Percentiles rank a stretch among this genome's conserved stretches.
Conservation (phyloP, 371 early-diverging fungal species). For the Basidiobolus meristosporus region DNA sequence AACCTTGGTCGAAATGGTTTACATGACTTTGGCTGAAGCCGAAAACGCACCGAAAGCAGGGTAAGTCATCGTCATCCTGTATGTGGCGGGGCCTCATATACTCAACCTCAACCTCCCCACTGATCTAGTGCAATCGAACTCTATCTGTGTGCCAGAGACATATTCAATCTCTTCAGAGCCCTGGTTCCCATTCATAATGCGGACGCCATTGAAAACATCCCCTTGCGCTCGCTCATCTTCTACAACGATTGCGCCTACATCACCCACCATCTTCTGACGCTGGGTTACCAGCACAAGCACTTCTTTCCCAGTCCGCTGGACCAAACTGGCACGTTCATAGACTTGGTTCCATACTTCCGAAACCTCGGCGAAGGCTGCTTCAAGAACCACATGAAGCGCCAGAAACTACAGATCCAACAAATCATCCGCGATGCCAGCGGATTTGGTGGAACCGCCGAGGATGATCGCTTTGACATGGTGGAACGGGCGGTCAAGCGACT, state of each 20-base stretch:
- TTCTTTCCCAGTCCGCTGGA: too few species aligned
- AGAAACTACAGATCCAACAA: too few species aligned
- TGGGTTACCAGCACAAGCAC: too few species aligned
- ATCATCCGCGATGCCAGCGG: too few species aligned
- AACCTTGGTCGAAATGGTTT: conserved; percentile 22
- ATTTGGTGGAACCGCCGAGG: too few species aligned
- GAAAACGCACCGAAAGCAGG: neutral
- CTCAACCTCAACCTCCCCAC: conserved; percentile 1
- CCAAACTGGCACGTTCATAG: too few species aligned
- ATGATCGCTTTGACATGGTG: too few species aligned
- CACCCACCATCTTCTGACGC: conserved; percentile 17
- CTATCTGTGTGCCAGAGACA: conserved; percentile 17
- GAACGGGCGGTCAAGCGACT: neutral
- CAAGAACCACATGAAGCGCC: too few species aligned
- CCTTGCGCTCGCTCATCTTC: conserved; percentile 16
- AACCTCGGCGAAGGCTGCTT: too few species aligned
- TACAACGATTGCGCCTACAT: conserved; percentile 30
- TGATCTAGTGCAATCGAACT: conserved; percentile 8
- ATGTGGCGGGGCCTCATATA: neutral
- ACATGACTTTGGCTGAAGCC: conserved; percentile 14
- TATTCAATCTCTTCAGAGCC: conserved; percentile 20
- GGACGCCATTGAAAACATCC: conserved; percentile 3
- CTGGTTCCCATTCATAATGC: conserved; percentile 13
- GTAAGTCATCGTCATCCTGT: conserved; percentile 2
- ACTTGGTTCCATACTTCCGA: too few species aligned